These are phyloP conservation scores for Beta lomatogona DNA, from an alignment of 179 eudicot genomes.

Conservation along the genomic window DNA sequence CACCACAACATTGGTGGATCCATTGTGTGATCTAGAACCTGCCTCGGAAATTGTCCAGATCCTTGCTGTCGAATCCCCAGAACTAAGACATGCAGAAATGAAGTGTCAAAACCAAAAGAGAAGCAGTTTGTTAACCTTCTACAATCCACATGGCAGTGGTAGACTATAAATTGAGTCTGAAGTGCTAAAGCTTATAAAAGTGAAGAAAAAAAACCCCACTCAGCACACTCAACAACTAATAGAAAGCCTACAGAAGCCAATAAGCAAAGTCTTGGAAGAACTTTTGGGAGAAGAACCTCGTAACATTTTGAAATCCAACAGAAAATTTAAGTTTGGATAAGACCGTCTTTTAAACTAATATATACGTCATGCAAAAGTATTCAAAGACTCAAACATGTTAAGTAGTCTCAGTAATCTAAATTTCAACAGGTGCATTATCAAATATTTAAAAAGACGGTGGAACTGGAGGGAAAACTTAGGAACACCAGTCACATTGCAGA, in stretches of 20 bases:
- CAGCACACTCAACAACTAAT: background rate
- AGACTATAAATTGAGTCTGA: background rate
- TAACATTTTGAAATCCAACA: background rate
- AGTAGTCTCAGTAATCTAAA: background rate
- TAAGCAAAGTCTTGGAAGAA: background rate
- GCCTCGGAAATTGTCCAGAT: constrained; percentile 73
- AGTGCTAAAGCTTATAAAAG: constrained; percentile 4
- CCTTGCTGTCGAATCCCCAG: constrained; percentile 98
- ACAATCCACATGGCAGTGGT: background rate
- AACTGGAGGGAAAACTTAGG: background rate
- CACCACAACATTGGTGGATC: constrained; percentile 52
- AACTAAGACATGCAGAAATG: constrained; percentile 41
- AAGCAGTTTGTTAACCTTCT: background rate
- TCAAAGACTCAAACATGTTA: background rate
- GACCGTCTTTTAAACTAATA: background rate
- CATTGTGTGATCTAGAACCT: constrained; percentile 46
- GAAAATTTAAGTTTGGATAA: background rate
- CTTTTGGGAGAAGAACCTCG: background rate
- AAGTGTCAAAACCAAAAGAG: background rate
- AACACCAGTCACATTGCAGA: background rate
- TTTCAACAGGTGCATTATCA: background rate
- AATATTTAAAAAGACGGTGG: background rate
- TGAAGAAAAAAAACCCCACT: background rate
- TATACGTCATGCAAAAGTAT: background rate
- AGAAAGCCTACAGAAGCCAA: background rate